These are phyloP conservation scores for Cenchrus fungigraminus DNA, from an alignment of 176 grass and related monocot genomes.

Conservation along the genomic window DNA sequence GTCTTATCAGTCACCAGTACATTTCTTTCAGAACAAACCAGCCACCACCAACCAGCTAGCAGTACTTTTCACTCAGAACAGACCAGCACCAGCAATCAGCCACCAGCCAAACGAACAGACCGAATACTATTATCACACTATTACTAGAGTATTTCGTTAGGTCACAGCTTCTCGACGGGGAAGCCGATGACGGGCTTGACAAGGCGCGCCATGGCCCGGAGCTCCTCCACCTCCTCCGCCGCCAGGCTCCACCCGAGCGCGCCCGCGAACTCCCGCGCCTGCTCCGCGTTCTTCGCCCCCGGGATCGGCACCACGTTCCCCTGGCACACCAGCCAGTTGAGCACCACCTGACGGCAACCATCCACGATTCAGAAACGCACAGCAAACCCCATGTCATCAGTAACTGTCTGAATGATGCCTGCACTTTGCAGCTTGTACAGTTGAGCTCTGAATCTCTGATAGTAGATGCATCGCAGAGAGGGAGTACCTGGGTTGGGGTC, in stretches of 20 bases:
- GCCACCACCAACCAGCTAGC: too few relatives aligned
- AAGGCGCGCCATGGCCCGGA: conserved; percentile 53
- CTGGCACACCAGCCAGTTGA: conserved; percentile 94
- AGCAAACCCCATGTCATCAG: too few relatives aligned
- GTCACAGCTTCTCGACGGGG: conserved; percentile 70
- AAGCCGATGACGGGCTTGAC: conserved; percentile 57
- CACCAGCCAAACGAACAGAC: too few relatives aligned
- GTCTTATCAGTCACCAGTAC: too few relatives aligned
- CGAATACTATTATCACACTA: too few relatives aligned
- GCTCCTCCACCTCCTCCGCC: conserved; percentile 58
- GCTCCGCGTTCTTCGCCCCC: conserved; percentile 76
- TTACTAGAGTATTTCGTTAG: too few relatives aligned
- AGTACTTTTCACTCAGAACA: too few relatives aligned
- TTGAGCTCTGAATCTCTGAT: background rate
- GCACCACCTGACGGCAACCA: conserved; percentile 58
- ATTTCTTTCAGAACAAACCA: too few relatives aligned
- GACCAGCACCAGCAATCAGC: too few relatives aligned
- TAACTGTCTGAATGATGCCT: background rate
- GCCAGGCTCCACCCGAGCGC: conserved; percentile 63
- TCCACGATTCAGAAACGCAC: background rate
- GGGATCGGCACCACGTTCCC: conserved; percentile 92
- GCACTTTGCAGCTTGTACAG: background rate
- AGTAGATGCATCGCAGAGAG: background rate
- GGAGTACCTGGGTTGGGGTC: conserved; percentile 66
- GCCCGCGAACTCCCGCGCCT: conserved; percentile 67